These are phyloP conservation scores for Glycine latifolia DNA, from an alignment of 306 rosid genomes.

Conservation along the genomic window DNA sequence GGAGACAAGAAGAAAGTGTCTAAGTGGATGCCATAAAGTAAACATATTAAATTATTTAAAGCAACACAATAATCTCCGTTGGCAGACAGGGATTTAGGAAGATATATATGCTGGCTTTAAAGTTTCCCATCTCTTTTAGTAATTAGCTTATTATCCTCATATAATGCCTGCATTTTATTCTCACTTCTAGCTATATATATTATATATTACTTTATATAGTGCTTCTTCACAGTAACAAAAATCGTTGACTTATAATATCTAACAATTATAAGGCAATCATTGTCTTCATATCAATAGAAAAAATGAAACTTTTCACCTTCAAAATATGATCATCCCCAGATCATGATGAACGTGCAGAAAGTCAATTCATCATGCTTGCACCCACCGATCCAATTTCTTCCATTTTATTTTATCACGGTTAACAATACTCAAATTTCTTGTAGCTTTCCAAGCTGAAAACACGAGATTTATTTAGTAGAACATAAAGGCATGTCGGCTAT, in stretches of 20 bases:
- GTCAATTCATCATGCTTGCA: slow-evolving; percentile 4
- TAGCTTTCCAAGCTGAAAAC: background rate
- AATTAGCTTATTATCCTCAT: background rate
- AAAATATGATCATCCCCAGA: background rate
- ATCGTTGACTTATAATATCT: slow-evolving; percentile 31
- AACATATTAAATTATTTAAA: slow-evolving; percentile 17
- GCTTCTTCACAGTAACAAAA: slow-evolving; percentile 41
- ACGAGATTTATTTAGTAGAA: background rate
- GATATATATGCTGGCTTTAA: slow-evolving; percentile 40
- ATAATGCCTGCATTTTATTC: slow-evolving; percentile 51
- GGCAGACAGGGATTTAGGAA: slow-evolving; percentile 43
- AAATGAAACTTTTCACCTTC: slow-evolving; percentile 23
- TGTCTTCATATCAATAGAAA: slow-evolving; percentile 14
- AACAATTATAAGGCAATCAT: slow-evolving; percentile 43
- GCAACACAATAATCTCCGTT: slow-evolving; percentile 38
- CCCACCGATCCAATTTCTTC: no score
- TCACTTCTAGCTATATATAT: background rate
- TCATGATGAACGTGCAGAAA: slow-evolving; percentile 23
- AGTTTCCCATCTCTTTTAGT: background rate
- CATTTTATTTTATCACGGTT: no score
- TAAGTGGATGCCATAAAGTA: slow-evolving; percentile 40
- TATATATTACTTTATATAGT: slow-evolving; percentile 20
- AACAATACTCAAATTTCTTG: slow-evolving; percentile 11
- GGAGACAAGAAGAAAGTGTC: slow-evolving; percentile 39
- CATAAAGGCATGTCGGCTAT: slow-evolving; percentile 24